Conservation (phyloP, 257 asterid genomes). For the Solanum paucissectum region DNA sequence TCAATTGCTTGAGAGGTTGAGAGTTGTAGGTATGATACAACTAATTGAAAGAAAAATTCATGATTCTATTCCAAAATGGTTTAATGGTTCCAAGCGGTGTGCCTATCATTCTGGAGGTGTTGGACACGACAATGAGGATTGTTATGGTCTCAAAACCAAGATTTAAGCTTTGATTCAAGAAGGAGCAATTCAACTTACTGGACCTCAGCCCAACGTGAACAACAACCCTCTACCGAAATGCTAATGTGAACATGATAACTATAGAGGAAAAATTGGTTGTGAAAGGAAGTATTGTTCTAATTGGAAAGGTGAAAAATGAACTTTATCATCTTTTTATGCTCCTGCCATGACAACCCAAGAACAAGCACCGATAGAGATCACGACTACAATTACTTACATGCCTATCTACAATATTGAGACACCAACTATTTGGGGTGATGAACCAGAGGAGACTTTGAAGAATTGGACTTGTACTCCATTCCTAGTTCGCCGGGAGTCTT, state of each 20-base stretch:
- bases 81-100: neutral
- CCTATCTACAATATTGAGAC: neutral
- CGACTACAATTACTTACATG: neutral
- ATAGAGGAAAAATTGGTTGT: neutral
- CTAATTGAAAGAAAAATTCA: neutral
- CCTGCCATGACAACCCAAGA: neutral
- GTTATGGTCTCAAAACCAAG: neutral
- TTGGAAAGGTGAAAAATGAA: neutral
- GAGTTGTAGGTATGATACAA: neutral
- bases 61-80: neutral
- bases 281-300: neutral
- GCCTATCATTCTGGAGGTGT: neutral
- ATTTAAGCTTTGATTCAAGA: no score
- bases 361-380: neutral
- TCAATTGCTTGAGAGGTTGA: neutral
- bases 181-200: neutral
- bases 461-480: neutral
- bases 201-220: neutral
- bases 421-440: neutral
- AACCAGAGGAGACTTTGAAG: neutral
- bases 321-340: neutral
- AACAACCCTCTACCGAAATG: neutral
- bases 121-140: neutral
- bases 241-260: neutral
- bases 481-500: neutral